Conservation (phyloP, 2,329 filamentous ascomycete genomes). For the Dactylellina parvicollis region DNA sequence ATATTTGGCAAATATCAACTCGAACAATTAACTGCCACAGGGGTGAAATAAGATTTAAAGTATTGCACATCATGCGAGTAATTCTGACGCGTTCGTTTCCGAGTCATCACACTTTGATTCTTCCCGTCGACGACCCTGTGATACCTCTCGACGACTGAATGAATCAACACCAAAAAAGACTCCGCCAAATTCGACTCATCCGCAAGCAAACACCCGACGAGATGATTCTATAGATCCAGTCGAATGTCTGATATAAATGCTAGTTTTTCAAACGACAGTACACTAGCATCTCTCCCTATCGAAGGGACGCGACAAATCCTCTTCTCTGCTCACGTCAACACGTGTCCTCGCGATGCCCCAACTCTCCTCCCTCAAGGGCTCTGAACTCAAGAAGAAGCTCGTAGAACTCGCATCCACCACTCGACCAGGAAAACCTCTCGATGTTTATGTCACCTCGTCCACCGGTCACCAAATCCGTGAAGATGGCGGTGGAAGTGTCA, state of each 20-base stretch:
- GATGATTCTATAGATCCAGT: not conserved
- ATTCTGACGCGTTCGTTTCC: conserved; percentile 29
- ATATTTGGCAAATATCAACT: conserved; percentile 9
- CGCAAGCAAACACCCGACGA: not conserved
- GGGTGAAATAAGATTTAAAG: not conserved
- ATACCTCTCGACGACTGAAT: not conserved
- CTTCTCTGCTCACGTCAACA: conserved; percentile 14
- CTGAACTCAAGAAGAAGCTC: conserved; percentile 45
- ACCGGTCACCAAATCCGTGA: conserved; percentile 49
- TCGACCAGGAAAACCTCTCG: conserved; percentile 30
- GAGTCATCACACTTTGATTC: not conserved
- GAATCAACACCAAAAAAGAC: not conserved
- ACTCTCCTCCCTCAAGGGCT: conserved; percentile 39
- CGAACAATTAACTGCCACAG: not conserved
- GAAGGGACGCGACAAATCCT: not conserved
- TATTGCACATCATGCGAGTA: conserved; percentile 12
- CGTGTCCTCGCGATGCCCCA: conserved; percentile 44
- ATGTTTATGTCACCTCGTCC: conserved; percentile 44
- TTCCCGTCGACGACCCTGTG: not conserved
- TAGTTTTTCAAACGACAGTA: too few relatives aligned
- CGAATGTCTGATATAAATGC: too few relatives aligned
- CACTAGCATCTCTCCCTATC: too few relatives aligned
- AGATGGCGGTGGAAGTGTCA: conserved; percentile 36
- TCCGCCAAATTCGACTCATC: conserved; percentile 6
- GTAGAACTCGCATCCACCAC: conserved; percentile 42